These are phyloP conservation scores for Cicer cuneatum DNA, from an alignment of 306 rosid species.

Conservation along the genomic window DNA sequence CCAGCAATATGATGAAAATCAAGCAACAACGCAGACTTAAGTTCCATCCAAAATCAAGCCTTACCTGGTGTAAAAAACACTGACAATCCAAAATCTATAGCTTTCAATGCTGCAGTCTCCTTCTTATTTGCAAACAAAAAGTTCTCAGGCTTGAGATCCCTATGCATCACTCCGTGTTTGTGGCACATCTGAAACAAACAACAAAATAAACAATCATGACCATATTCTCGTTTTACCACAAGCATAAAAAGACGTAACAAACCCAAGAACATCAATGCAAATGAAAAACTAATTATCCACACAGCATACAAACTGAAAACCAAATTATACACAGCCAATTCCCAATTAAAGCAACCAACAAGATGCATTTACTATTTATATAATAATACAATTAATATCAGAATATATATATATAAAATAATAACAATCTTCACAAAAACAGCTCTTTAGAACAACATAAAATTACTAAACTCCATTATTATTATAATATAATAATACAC, in stretches of 20 bases:
- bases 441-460: slow-evolving; percentile 5
- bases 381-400: neutral
- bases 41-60: slow-evolving; percentile 32
- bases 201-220: neutral
- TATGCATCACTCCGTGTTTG: slow-evolving; percentile 93
- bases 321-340: neutral
- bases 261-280: slow-evolving; percentile 5
- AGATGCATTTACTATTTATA: neutral
- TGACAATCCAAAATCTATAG: slow-evolving; percentile 94
- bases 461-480: neutral
- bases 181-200: slow-evolving; percentile 76
- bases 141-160: slow-evolving; percentile 98
- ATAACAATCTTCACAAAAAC: slow-evolving; percentile 14
- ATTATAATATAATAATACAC: neutral
- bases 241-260: neutral
- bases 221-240: slow-evolving; percentile 5
- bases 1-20: slow-evolving; percentile 25
- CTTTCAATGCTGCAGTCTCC: slow-evolving; percentile 83
- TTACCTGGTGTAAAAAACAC: slow-evolving; percentile 92
- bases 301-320: slow-evolving; percentile 16
- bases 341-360: neutral
- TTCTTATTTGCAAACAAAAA: slow-evolving; percentile 88
- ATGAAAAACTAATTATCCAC: neutral
- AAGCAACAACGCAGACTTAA: slow-evolving; percentile 12
- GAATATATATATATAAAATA: neutral